Conservation (phyloP, 495 filamentous ascomycete genomes). For the Aspergillus biplanus region DNA sequence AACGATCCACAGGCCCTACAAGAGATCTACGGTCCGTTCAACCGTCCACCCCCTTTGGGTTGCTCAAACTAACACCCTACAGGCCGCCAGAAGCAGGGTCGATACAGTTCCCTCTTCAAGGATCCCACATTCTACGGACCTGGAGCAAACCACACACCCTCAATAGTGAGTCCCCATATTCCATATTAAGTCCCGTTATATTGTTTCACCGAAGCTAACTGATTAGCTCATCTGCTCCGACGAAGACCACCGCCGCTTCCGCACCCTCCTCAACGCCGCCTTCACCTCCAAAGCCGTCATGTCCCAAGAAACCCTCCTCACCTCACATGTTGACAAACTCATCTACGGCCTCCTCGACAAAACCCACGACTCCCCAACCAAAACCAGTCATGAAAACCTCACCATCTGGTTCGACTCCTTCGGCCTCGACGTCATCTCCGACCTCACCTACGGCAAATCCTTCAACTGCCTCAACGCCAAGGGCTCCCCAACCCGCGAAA, state of each 20-base stretch:
- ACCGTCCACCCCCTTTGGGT: no score
- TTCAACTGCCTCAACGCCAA: conserved; percentile 16
- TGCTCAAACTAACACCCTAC: background rate
- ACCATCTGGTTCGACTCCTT: conserved; percentile 29
- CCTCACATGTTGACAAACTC: background rate
- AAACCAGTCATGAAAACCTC: conserved; percentile 10
- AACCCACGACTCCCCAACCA: background rate
- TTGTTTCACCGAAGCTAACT: background rate
- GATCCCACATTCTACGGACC: background rate
- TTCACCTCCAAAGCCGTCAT: background rate
- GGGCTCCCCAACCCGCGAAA: background rate
- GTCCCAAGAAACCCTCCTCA: conserved; percentile 1
- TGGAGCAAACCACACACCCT: background rate
- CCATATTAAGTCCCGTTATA: no score
- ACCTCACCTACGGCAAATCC: conserved; percentile 21
- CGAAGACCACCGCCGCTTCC: conserved; percentile 11
- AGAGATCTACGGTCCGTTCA: background rate
- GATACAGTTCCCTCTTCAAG: background rate
- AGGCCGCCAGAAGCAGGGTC: background rate
- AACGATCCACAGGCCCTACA: background rate
- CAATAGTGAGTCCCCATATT: background rate
- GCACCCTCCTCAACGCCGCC: conserved; percentile 5
- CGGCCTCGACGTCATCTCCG: conserved; percentile 26
- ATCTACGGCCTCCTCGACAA: background rate
- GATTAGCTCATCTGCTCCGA: conserved; percentile 14